phyloP scores from a whole-genome alignment of 257 asterid genomes.

The Plectranthus barbatus region DNA sequence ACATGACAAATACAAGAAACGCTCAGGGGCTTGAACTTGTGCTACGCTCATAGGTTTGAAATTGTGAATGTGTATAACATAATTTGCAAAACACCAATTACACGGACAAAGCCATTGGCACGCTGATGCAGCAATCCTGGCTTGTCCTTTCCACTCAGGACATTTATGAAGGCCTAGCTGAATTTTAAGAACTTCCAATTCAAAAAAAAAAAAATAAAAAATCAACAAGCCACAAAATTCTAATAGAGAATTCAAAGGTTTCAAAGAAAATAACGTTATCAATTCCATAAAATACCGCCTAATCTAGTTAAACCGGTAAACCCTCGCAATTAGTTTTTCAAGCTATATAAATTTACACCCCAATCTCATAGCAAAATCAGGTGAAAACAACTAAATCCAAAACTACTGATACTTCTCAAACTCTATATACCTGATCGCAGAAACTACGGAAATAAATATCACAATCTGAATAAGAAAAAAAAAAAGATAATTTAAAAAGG shows the following conservation, averaged over 20 bases:
- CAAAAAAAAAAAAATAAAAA: no score
- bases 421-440: background rate
- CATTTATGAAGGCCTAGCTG: no score
- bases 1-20: background rate
- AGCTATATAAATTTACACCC: background rate
- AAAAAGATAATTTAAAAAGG: background rate
- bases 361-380: background rate
- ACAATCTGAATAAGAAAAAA: background rate
- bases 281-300: background rate
- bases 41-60: background rate
- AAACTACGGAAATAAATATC: background rate
- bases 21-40: background rate
- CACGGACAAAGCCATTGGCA: background rate
- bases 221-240: background rate
- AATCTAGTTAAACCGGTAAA: background rate
- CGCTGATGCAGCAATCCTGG: background rate
- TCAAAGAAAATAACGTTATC: background rate
- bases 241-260: background rate
- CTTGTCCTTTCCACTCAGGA: no score
- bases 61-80: background rate
- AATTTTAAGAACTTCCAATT: no score
- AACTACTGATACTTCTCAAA: background rate
- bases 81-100: background rate
- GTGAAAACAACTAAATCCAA: background rate
- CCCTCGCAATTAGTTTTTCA: slow-evolving; percentile 37